Evolutionary conservation across 371 early-diverging fungal genomes (phyloP), one percentile per base, ranked within the genome.

Genomic region (Conidiobolus coronatus): DNA sequence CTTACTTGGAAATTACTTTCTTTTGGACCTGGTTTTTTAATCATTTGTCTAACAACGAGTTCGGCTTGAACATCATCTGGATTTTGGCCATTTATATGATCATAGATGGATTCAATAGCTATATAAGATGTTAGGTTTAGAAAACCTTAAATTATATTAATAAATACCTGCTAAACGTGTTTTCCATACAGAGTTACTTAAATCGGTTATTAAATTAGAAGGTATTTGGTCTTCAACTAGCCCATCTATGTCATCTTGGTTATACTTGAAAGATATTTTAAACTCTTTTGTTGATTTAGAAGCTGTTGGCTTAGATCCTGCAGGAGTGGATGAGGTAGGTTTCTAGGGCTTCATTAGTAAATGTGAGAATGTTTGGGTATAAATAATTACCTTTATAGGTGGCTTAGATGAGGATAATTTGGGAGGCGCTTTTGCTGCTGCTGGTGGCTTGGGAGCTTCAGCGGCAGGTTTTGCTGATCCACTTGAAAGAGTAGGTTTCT

Each of bases 1-100:
- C 29, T 29, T 17, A 81, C 90, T 50, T 95, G 94, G 54, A 92
- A 92, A 61, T 93, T 93, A 66, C 71, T 83, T 55, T 93, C 94
- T 57, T 91, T 90, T 81, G 83, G 90, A 1, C 89, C 92, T 0
- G 91, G 90, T 37, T 81, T 81, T 50, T 79, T 80, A 4, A 68
- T 57, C 23, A 95, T 58, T 23, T 67, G 68, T 14, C 87, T 72
- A 13, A 85, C 68, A 14, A 95, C 63, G 23, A 87, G 66, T 55
- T 94, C 95, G 0, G 87, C 29, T 39, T 64, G 64, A 34, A 55
- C 61, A 12, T 51, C 48, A 14, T 55, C 54, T 0, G 58, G 44
- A 20, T 60, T 62, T 23, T 52, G 55, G 39, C 71, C 64, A 9
- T 29, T 29, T 33, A 87, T 53, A 17, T 72, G 68, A 39, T 68